Base-by-base conservation (phyloP, 768 basidiomycete genomes). In the Amanita fuliginea region DNA sequence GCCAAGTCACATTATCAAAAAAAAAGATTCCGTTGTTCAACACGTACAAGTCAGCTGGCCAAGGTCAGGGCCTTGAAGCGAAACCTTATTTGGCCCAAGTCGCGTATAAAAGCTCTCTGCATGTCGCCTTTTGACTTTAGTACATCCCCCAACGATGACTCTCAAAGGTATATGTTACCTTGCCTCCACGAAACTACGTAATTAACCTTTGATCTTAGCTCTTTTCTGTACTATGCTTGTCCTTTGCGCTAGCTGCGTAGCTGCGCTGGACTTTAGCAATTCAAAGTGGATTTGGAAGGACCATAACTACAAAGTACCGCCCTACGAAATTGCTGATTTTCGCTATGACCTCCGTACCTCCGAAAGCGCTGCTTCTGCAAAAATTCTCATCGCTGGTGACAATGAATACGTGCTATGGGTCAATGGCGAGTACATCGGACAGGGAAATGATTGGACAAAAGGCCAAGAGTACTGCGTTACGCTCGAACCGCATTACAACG, bases 231-330 rank as follows among this genome's bases (percentile, higher is more conserved):
- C 18, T 10, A 14, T 35, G 18, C 46, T 47, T 47, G 43, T 16
- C 33, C 19, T 45, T 8, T 14, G 16, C 26, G 26, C 19, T 28
- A 19, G 8, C 26, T 28, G 13, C n/a, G 39, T 42, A 9, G 30
- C 40, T 21, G 47, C 47, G 10, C 37, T 48, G 8, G 47, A 37
- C 37, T 48, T 36, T 21, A 40, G n/a, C 21, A 22, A 26, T 6
- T 14, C 57, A 1, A 57, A 60, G 14, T 67, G 65, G 64, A 66
- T 68, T 44, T 68, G 65, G 67, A 62, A 55, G 2, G 51, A 52
- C 45, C 40, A 41, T 16, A 53, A 52, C 9, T 39, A 56, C 9
- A 54, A 52, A 6, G 24, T 37, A 1, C 53, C 51, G 32, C 62
- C 63, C 6, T 41, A 57, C 0, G 63, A 62, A 3, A 54, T 59